Base-by-base conservation (phyloP, 805 yeast species). In the Sporopachydermia lactativora region DNA sequence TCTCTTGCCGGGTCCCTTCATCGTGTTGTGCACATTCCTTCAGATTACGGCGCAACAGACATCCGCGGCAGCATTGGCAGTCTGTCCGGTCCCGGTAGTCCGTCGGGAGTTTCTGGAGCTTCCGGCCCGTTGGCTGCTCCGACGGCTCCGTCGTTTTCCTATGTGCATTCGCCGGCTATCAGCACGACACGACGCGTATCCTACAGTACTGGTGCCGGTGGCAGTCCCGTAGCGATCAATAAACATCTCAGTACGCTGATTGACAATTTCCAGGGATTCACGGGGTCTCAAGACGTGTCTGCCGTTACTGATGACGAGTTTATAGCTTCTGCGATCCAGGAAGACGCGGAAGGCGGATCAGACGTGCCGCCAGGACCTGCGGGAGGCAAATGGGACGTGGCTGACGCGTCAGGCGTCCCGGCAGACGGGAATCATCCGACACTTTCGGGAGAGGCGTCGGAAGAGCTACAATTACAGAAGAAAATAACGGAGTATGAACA, bases 401-500 rank as follows among this genome's bases (percentile, higher is more conserved):
- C 31, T 24, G 31, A 24, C n/a, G n/a, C 13, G 8, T 8, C 31
- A n/a, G n/a, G 31, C 8, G 31, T 24, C n/a, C 13, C 8, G n/a
- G n/a, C n/a, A 8, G 8, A 19, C 16, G 6, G 15, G 5, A 8
- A 34, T 6, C 34, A 24, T 11, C 11, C 18, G 6, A 5, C 48
- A 42, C 44, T 47, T 2, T 47, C 50, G 8, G 35, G 45, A 15
- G 35, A 43, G 4, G 43, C 38, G 37, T 43, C 15, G 37, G 40
- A 34, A 37, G 37, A 18, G 41, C 47, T 19, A 39, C 18, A 13
- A 34, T 35, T 17, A 17, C 31, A 24, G n/a, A 35, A 39, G 39
- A 39, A 38, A 39, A 15, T 24, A 8, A 24, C 41, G n/a, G 40
- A 36, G 15, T 8, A 35, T 13, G 36, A 17, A 35, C 8, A 36